Base-by-base conservation (phyloP, 2,329 filamentous ascomycete species). In the Colletotrichum sp. region DNA sequence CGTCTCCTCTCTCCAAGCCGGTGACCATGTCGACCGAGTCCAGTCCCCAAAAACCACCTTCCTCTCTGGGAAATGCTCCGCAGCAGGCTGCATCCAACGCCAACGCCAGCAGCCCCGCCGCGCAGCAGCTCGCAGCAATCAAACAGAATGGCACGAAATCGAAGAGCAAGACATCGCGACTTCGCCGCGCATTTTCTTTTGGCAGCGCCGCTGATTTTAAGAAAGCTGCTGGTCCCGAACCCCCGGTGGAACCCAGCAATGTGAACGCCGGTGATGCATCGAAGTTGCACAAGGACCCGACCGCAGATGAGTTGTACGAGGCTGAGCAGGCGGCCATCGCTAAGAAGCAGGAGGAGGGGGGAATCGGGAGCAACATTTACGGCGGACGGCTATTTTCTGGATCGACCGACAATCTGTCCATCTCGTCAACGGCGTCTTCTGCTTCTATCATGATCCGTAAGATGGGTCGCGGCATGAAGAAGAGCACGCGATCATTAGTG, bases 401-500 rank as follows among this genome's bases (percentile, higher is more conserved):
- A 16, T 99, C 97, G 6, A 99, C 95, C 0, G 97, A 99, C 85
- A 99, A 99, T 80, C 86, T 99, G 60, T 98, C 95, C 16, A 95
- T 98, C 78, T 96, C 95, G 2, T 98, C 95, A 6, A 98, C 95
- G 12, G 95, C 95, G 24, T 98, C 95, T 8, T 98, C 95, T 24
- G 95, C 95, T 39, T 98, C 95, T 34, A 93, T 98, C 80, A 98
- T 98, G 95, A 94, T 99, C 79, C 93, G 97, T 69, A 99, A 99
- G 88, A 99, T 99, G 97, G 97, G 97, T 72, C 95, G 96, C 79
- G 96, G 96, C n/a, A 94, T 99, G 92, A 99, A 98, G 90, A 98
- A 97, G 86, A 94, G 95, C 68, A 94, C 94, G 21, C 92, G 96
- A 64, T 98, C 96, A 28, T 91, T 99, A 70, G 98, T 98, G 79